These are phyloP conservation scores for Tremella yokohamensis DNA, from an alignment of 768 basidiomycete species.

Conservation along the genomic window DNA sequence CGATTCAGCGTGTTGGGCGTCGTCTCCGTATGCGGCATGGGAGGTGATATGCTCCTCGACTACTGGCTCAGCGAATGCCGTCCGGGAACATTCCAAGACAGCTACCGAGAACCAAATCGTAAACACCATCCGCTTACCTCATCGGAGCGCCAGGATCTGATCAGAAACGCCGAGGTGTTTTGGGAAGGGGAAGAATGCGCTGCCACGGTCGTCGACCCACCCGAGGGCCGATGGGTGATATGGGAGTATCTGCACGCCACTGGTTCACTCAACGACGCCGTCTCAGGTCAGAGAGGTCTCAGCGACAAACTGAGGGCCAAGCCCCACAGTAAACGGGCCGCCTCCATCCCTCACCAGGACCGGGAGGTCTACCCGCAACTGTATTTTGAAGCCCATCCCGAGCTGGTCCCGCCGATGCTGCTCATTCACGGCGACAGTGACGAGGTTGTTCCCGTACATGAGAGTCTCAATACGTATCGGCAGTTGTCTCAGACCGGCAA, in stretches of 20 bases:
- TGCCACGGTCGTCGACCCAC: no score
- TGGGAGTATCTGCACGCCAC: background rate
- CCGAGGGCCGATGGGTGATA: background rate
- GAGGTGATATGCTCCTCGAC: slow-evolving; percentile 14
- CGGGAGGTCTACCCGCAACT: slow-evolving; percentile 6
- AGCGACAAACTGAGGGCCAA: background rate
- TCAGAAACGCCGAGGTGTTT: no score
- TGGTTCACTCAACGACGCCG: slow-evolving; percentile 8
- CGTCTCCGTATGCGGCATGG: slow-evolving; percentile 13
- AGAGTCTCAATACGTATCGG: slow-evolving; percentile 5
- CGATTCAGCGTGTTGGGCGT: slow-evolving; percentile 1
- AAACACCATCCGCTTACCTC: no score
- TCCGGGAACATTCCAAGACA: no score
- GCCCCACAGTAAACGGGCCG: slow-evolving; percentile 7
- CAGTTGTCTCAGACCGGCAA: no score
- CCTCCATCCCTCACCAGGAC: background rate
- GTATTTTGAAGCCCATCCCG: slow-evolving; percentile 2
- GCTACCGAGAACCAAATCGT: no score
- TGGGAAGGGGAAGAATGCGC: no score
- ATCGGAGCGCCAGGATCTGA: no score
- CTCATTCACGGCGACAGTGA: slow-evolving; percentile 13
- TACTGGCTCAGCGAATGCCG: slow-evolving; percentile 4
- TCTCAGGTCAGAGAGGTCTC: slow-evolving; percentile 5
- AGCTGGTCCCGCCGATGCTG: slow-evolving; percentile 8
- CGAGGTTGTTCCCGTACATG: slow-evolving; percentile 9